Evolutionary conservation across 371 early-diverging fungal genomes (phyloP).

Genomic region (Mortierella sp.): DNA sequence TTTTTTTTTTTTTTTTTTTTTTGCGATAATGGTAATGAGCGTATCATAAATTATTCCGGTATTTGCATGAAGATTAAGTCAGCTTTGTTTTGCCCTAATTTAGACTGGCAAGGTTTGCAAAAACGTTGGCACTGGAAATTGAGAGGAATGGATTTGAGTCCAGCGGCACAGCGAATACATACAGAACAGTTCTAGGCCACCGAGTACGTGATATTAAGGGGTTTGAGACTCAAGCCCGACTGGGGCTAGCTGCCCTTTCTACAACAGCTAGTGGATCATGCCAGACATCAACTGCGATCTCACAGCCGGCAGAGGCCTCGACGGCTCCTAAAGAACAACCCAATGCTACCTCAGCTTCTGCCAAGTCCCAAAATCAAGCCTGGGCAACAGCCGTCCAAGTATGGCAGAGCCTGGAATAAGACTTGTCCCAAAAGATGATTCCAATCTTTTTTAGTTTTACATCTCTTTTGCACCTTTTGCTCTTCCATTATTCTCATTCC

Average conservation of each 20-base stretch:
- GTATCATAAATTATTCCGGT: too few species aligned
- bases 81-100: not conserved
- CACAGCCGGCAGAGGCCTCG: not conserved
- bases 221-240: constrained; percentile 39
- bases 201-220: constrained; percentile 50
- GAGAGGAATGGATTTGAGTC: constrained; percentile 37
- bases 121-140: constrained; percentile 26
- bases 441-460: not conserved
- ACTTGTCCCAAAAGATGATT: not conserved
- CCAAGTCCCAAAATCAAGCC: constrained; percentile 3
- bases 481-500: not conserved
- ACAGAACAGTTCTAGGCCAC: constrained; percentile 35
- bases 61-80: not conserved
- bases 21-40: too few species aligned
- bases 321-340: not conserved
- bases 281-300: not conserved
- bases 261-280: too few species aligned
- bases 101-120: constrained; percentile 31
- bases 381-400: constrained; percentile 38
- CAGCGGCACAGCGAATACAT: constrained; percentile 28
- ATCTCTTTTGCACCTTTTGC: not conserved
- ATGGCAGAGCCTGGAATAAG: constrained; percentile 15
- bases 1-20: too few species aligned
- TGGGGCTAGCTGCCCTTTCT: constrained; percentile 4
- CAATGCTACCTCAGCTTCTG: not conserved